These are phyloP conservation scores for Leccinum subtestaceum DNA, from an alignment of 768 basidiomycete genomes.

Conservation along the genomic window DNA sequence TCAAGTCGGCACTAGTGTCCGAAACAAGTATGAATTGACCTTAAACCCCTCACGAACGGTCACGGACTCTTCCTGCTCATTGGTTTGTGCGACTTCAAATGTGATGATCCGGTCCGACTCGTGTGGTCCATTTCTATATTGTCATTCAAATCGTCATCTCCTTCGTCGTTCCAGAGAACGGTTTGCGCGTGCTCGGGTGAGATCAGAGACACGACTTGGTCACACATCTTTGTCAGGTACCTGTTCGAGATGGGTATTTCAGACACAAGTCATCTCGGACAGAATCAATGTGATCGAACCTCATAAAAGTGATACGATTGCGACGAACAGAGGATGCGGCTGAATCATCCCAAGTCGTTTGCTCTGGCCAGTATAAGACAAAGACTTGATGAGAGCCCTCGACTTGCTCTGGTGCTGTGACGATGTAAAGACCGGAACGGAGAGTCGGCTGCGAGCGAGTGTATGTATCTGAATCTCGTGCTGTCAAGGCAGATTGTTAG, in stretches of 20 bases:
- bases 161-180: conserved; percentile 44
- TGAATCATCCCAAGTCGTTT: conserved; percentile 55
- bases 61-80: conserved; percentile 54
- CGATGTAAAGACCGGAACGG: conserved; percentile 23
- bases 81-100: conserved; percentile 53
- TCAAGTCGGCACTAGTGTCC: rapidly evolving
- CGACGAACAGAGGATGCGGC: conserved; percentile 43
- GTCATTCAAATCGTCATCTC: conserved; percentile 27
- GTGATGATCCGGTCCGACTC: conserved; percentile 48
- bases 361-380: conserved; percentile 62
- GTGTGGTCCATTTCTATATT: conserved; percentile 33
- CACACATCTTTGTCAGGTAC: conserved; percentile 57
- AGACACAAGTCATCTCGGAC: background rate
- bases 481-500: conserved; percentile 1
- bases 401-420: conserved; percentile 5
- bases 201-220: conserved; percentile 52
- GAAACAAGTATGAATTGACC: conserved; percentile 27
- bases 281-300: conserved; percentile 33
- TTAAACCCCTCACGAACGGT: conserved; percentile 42
- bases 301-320: conserved; percentile 61
- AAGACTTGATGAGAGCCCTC: conserved; percentile 33
- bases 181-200: conserved; percentile 45
- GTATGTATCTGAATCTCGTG: conserved; percentile 8
- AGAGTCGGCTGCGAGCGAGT: conserved; percentile 11
- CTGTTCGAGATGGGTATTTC: conserved; percentile 27